These are phyloP conservation scores for Ehretia macrophylla DNA, from an alignment of 257 asterid species.

Conservation along the genomic window DNA sequence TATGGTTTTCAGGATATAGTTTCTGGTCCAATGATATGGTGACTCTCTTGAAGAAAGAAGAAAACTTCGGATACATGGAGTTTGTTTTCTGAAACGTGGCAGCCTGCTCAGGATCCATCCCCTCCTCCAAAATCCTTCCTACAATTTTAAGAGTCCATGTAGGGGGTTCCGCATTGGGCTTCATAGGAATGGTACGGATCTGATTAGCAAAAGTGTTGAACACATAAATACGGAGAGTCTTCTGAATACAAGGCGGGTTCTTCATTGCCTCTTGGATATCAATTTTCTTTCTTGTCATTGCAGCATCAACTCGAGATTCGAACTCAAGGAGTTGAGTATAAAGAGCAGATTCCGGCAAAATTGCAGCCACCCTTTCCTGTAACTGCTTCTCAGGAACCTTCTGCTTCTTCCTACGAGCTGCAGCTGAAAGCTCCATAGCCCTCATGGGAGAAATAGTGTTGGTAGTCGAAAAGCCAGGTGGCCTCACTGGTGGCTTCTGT, in stretches of 20 bases:
- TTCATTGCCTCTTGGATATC: slow-evolving; percentile 91
- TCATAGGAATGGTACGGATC: slow-evolving; percentile 65
- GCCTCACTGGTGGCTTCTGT: slow-evolving; percentile 85
- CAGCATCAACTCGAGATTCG: slow-evolving; percentile 90
- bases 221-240: slow-evolving; percentile 82
- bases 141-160: slow-evolving; percentile 94
- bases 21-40: slow-evolving; percentile 87
- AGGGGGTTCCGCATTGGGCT: slow-evolving; percentile 84
- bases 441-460: slow-evolving; percentile 67
- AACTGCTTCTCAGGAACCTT: slow-evolving; percentile 91
- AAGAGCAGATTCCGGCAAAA: slow-evolving; percentile 94
- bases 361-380: slow-evolving; percentile 90
- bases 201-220: slow-evolving; percentile 89
- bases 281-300: slow-evolving; percentile 80
- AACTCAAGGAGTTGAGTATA: slow-evolving; percentile 94
- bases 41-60: slow-evolving; percentile 85
- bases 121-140: slow-evolving; percentile 94
- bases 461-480: slow-evolving; percentile 53
- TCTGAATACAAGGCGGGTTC: slow-evolving; percentile 74
- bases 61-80: slow-evolving; percentile 74
- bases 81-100: slow-evolving; percentile 72
- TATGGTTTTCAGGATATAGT: slow-evolving; percentile 82
- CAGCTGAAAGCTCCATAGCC: slow-evolving; percentile 69
- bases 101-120: slow-evolving; percentile 83
- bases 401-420: slow-evolving; percentile 92